Conservation (phyloP, 176 grass and related monocot species). For the Eremochloa ophiuroides region DNA sequence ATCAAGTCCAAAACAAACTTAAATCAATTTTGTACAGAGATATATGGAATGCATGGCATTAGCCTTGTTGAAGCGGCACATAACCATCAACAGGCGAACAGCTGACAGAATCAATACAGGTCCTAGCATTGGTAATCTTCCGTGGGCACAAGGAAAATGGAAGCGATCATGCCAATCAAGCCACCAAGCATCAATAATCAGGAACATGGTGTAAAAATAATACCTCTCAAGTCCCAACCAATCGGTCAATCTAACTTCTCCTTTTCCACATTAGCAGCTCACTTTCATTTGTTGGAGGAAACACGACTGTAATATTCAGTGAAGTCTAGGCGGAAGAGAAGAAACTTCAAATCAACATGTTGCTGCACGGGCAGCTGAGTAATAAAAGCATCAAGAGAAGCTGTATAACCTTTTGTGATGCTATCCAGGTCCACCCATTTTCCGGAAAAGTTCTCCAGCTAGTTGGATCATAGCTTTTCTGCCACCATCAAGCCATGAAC, state of each 20-base stretch:
- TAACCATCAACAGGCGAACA: slow-evolving; percentile 22
- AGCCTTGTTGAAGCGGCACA: slow-evolving; percentile 13
- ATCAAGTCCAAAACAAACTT: slow-evolving; percentile 25
- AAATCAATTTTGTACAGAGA: slow-evolving; percentile 31
- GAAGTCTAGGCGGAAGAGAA: slow-evolving; percentile 90
- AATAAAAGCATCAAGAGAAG: slow-evolving; percentile 86
- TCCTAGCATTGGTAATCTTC: background rate
- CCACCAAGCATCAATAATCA: slow-evolving; percentile 25
- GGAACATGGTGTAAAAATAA: slow-evolving; percentile 32
- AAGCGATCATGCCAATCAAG: slow-evolving; percentile 17
- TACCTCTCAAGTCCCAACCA: slow-evolving; percentile 21
- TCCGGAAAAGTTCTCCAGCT: slow-evolving; percentile 63
- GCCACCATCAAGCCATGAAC: slow-evolving; percentile 57
- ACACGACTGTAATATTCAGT: slow-evolving; percentile 85
- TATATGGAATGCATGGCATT: slow-evolving; percentile 7
- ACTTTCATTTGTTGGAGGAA: slow-evolving; percentile 53
- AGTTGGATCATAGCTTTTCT: slow-evolving; percentile 86
- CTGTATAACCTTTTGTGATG: slow-evolving; percentile 81
- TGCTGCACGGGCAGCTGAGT: slow-evolving; percentile 85
- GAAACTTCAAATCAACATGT: slow-evolving; percentile 92
- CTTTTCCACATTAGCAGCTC: slow-evolving; percentile 14
- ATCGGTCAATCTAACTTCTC: slow-evolving; percentile 22
- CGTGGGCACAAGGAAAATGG: background rate
- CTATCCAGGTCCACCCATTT: slow-evolving; percentile 94
- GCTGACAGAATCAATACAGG: background rate